Evolutionary conservation across 495 filamentous ascomycete genomes (phyloP).

Genomic region (Aspergillus avenaceus): DNA sequence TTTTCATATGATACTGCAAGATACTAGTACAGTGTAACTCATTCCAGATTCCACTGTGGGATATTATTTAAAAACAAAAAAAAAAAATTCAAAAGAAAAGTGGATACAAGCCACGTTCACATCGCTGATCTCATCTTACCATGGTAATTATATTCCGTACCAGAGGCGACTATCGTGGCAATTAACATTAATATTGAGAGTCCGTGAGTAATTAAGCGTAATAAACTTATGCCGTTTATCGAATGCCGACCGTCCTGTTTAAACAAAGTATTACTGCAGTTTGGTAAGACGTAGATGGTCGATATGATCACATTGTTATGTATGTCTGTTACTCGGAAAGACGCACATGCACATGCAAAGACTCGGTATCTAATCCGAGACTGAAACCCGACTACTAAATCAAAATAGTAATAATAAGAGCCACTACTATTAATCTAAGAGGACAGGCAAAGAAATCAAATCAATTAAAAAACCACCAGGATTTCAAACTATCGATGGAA

Average conservation of each 20-base stretch:
- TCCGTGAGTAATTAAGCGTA: too few species aligned
- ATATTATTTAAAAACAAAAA: not conserved
- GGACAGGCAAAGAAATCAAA: too few species aligned
- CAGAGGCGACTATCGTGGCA: too few species aligned
- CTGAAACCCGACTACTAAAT: not conserved
- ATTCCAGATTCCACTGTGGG: too few species aligned
- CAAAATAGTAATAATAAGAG: not conserved
- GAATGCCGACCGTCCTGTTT: too few species aligned
- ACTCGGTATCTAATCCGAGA: not conserved
- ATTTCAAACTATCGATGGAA: not conserved
- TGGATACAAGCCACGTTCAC: constrained; percentile 4
- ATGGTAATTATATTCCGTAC: not conserved
- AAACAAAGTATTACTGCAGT: too few species aligned
- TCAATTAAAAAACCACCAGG: not conserved
- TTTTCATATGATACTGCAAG: not conserved
- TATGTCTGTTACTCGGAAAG: too few species aligned
- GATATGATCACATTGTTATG: too few species aligned
- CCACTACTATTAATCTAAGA: too few species aligned
- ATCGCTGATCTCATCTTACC: not conserved
- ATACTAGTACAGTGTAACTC: too few species aligned
- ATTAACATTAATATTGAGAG: not conserved
- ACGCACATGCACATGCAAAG: not conserved
- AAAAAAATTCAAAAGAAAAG: not conserved
- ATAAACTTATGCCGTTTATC: too few species aligned
- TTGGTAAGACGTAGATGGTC: too few species aligned